Conservation (phyloP, 345 rosid genomes). For the Clarkia xantiana region DNA sequence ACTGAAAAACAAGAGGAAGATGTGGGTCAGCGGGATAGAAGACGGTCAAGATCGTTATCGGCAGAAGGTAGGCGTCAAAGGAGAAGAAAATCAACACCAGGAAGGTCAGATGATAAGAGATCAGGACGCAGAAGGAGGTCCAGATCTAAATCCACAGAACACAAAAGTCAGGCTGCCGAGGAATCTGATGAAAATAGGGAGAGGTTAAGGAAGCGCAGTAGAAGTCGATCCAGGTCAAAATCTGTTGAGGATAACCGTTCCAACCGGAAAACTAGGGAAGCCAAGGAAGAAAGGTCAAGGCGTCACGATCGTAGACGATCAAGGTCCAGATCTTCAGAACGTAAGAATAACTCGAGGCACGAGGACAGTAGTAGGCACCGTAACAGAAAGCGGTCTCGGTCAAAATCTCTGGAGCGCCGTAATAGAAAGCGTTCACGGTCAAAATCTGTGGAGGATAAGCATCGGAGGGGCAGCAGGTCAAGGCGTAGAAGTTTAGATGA, state of each 20-base stretch:
- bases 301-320: conserved; percentile 44
- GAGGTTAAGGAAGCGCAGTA: conserved; percentile 5
- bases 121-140: conserved; percentile 35
- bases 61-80: conserved; percentile 21
- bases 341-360: conserved; percentile 13
- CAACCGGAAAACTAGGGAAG: conserved; percentile 14
- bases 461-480: conserved; percentile 29
- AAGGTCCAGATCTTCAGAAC: conserved; percentile 53
- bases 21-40: conserved; percentile 21
- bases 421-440: conserved; percentile 57
- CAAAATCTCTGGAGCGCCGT: conserved; percentile 46
- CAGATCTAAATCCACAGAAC: conserved; percentile 40
- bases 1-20: conserved; percentile 27
- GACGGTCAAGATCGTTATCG: conserved; percentile 46
- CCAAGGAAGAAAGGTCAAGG: conserved; percentile 26
- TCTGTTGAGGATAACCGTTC: conserved; percentile 12
- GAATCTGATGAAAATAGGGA: conserved; percentile 11
- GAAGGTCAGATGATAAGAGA: conserved; percentile 29
- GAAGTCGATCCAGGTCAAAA: conserved; percentile 17
- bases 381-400: conserved; percentile 38
- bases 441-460: conserved; percentile 39
- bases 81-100: conserved; percentile 21
- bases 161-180: conserved; percentile 16
- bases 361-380: no score
- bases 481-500: conserved; percentile 41